Base-by-base conservation (phyloP, 352 stramenopile genomes). In the Phytopythium ostracodes region DNA sequence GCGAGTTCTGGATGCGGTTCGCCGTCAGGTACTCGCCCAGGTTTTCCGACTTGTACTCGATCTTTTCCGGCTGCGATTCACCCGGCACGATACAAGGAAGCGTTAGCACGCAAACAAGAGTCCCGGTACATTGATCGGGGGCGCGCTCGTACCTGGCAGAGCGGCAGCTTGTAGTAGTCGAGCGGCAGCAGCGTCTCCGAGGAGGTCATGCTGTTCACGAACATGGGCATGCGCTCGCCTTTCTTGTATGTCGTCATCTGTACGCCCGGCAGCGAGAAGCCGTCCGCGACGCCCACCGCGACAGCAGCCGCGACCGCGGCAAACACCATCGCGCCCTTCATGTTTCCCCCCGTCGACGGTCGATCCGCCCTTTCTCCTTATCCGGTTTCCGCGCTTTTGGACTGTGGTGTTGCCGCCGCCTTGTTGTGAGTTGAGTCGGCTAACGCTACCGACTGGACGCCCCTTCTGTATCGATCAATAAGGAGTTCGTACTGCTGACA, bases 1-100 rank as follows among this genome's bases (percentile, higher is more conserved):
- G 89, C 18, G 96, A 99, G 74, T 97, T 99, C 78, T 99, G 94
- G 66, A 99, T 99, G 59, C 96, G 92, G 72, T 99, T 98, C 22
- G 97, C 98, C 33, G 91, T 96, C 51, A 99, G 79, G 65, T 99
- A 98, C 77, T 99, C 97, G 54, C 98, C 98, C 53, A 99, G 77
- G 72, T 99, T 99, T 76, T 99, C 98, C 56, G 92, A 97, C 49
- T 98, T 98, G 82, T 98, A 97, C 76, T 98, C 89, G 25, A 96
- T 94, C 57, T 92, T 84, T 53, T 90, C 70, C 0, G 96, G 92
- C 75, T 91, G 63, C 25, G 33, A 8, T 51, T 8, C 15, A 11
- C 33, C 22, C 20, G 11, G 2, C 49, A 53, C 62, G 12, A 10
- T 4, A 57, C 25, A 12, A n/a, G n/a, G 25, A 22, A 12, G 24